Conservation (phyloP, 495 filamentous ascomycete species). For the Oidiodendron maius region DNA sequence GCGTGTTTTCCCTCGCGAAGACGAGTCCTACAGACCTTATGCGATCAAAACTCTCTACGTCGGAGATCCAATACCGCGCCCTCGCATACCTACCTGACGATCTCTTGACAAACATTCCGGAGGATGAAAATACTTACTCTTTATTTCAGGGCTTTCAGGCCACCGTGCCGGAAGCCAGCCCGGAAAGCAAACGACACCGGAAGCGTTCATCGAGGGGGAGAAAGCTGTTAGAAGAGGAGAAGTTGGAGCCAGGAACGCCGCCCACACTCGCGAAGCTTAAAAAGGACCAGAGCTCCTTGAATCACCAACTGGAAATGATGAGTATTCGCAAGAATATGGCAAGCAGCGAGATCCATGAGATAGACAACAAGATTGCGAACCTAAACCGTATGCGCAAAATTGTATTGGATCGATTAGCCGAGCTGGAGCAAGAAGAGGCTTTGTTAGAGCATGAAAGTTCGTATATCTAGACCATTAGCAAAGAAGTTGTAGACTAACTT, state of each 20-base stretch:
- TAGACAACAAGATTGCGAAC: slow-evolving; percentile 95
- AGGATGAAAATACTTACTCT: slow-evolving; percentile 77
- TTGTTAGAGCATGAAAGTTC: slow-evolving; percentile 79
- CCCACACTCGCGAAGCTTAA: slow-evolving; percentile 59
- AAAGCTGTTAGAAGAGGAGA: slow-evolving; percentile 62
- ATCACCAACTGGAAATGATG: slow-evolving; percentile 85
- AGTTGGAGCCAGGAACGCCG: slow-evolving; percentile 33
- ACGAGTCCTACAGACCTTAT: slow-evolving; percentile 88
- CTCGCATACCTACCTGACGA: slow-evolving; percentile 87
- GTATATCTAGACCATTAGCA: slow-evolving; percentile 20
- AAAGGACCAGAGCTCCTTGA: slow-evolving; percentile 69
- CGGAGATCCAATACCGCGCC: slow-evolving; percentile 93
- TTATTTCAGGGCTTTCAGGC: slow-evolving; percentile 97
- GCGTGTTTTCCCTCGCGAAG: slow-evolving; percentile 81
- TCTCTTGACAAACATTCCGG: slow-evolving; percentile 79
- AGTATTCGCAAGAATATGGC: slow-evolving; percentile 95
- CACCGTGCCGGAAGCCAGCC: slow-evolving; percentile 69
- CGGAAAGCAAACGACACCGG: slow-evolving; percentile 62
- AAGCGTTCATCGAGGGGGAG: slow-evolving; percentile 64
- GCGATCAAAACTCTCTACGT: slow-evolving; percentile 81
- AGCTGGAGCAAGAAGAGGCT: slow-evolving; percentile 89
- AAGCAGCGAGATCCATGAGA: slow-evolving; percentile 89
- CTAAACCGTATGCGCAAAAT: slow-evolving; percentile 91
- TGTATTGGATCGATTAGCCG: slow-evolving; percentile 80
- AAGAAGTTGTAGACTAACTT: slow-evolving; percentile 8